These are phyloP conservation scores for Lasiodiplodia hormozganensis DNA, from an alignment of 2,329 filamentous ascomycete species.

Conservation along the genomic window DNA sequence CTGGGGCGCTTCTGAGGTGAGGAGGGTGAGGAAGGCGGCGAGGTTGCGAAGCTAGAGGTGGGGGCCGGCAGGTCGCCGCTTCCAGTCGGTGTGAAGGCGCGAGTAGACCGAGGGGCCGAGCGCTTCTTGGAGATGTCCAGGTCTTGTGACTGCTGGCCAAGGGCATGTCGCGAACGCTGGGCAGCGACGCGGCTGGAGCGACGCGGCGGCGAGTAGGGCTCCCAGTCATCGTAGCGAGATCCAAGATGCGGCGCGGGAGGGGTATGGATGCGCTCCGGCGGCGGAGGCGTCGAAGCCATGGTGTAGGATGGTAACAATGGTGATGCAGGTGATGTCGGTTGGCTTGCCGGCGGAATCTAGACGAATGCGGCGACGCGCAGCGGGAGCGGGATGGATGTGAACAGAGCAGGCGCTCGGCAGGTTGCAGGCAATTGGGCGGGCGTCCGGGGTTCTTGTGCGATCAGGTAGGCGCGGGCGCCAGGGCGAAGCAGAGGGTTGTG, in stretches of 20 bases:
- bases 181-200: conserved; percentile 71
- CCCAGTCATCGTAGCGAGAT: conserved; percentile 68
- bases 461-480: conserved; percentile 1
- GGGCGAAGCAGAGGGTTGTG: neutral
- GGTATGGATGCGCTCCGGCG: conserved; percentile 65
- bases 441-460: conserved; percentile 10
- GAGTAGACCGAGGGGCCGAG: conserved; percentile 36
- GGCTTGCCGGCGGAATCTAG: conserved; percentile 14
- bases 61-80: conserved; percentile 46
- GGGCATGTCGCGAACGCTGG: conserved; percentile 48
- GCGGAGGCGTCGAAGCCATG: conserved; percentile 66
- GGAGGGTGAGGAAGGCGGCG: conserved; percentile 45
- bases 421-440: conserved; percentile 5
- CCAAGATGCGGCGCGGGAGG: conserved; percentile 74
- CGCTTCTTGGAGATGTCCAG: conserved; percentile 33
- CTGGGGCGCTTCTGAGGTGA: conserved; percentile 38
- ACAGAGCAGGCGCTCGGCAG: neutral
- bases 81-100: conserved; percentile 41
- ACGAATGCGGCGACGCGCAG: conserved; percentile 28
- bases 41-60: conserved; percentile 37
- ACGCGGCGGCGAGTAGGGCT: conserved; percentile 72
- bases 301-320: conserved; percentile 11
- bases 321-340: neutral
- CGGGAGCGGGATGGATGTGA: neutral
- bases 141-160: conserved; percentile 17